Base-by-base conservation (phyloP, 2,329 filamentous ascomycete genomes). In the Scedosporium dehoogii region DNA sequence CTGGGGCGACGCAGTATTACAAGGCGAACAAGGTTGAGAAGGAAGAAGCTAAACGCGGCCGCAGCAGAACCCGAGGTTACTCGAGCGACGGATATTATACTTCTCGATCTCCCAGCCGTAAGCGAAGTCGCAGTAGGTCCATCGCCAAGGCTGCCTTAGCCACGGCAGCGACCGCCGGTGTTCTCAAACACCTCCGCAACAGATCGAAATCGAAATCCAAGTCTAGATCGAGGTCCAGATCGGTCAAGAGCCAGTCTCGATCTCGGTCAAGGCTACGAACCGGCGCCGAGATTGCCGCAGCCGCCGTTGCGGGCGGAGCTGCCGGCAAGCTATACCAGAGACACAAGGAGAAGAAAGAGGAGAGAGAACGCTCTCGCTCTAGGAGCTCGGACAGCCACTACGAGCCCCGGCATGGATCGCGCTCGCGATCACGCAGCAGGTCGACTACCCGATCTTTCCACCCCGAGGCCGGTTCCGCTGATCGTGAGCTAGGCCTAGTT, bases 401-500 rank as follows among this genome's bases (percentile, higher is more conserved):
- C 33, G 59, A 61, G 46, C 46, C 27, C 25, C 59, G 23, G 42
- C 56, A 44, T 42, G 51, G 48, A 25, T 59, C 56, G 60, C 63
- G 55, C 27, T 62, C 56, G 14, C 62, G 65, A 67, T 75, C 73
- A 61, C 76, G 79, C 72, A 81, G 78, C 76, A 81, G 79, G 75
- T 83, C 82, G 73, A 72, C 73, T 70, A 76, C 78, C 75, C 74
- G 75, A 75, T 75, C 76, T 76, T 74, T 73, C 73, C 74, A 78
- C 75, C 78, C 78, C 68, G 78, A 80, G 72, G 74, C 75, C 70
- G 74, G 74, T 66, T 66, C 71, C 72, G 79, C 81, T 86, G 84
- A 86, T 83, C 80, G 79, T 77, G 83, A 85, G 76, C 76, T 86
- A 85, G 85, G 84, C 76, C 79, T 86, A 79, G 83, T 87, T 80